Conservation (phyloP, 352 stramenopile genomes). For the Globisporangium sylvaticum region DNA sequence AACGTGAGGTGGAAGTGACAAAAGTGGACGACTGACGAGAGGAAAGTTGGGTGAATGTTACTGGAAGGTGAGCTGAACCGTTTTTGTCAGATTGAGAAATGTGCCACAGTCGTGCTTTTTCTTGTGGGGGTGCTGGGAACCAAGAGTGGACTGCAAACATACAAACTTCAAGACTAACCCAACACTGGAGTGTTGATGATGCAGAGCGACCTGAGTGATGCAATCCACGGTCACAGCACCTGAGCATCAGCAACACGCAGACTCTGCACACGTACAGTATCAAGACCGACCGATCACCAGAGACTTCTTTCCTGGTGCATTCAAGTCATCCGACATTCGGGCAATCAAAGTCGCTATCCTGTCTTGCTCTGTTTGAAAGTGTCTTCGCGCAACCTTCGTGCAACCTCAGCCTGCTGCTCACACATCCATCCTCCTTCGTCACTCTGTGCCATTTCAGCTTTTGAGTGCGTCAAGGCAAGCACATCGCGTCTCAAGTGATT, state of each 20-base stretch:
- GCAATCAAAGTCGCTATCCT: no score
- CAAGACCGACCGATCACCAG: neutral
- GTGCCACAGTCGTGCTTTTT: constrained; percentile 14
- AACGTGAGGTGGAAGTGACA: neutral
- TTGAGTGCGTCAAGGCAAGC: neutral
- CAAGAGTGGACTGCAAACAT: neutral
- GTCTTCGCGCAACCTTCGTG: constrained; percentile 9
- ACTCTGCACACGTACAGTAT: no score
- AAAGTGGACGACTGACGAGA: neutral
- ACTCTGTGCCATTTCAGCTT: constrained; percentile 10
- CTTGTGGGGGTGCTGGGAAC: constrained; percentile 6
- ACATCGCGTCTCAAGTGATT: neutral
- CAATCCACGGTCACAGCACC: neutral
- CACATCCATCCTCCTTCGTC: neutral
- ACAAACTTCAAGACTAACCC: neutral
- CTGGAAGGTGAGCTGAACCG: neutral
- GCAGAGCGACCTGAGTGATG: constrained; percentile 2
- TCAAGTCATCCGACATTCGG: no score
- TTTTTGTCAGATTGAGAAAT: constrained; percentile 7
- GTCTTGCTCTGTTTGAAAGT: neutral
- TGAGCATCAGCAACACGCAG: neutral
- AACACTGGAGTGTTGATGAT: neutral
- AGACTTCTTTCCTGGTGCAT: constrained; percentile 3
- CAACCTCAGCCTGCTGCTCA: constrained; percentile 10
- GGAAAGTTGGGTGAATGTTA: constrained; percentile 3